A percentile compares a stretch with the other conserved stretches of the same genome.
phyloP scores from a whole-genome alignment of 805 yeast species.

The Teunomyces tritomae region DNA sequence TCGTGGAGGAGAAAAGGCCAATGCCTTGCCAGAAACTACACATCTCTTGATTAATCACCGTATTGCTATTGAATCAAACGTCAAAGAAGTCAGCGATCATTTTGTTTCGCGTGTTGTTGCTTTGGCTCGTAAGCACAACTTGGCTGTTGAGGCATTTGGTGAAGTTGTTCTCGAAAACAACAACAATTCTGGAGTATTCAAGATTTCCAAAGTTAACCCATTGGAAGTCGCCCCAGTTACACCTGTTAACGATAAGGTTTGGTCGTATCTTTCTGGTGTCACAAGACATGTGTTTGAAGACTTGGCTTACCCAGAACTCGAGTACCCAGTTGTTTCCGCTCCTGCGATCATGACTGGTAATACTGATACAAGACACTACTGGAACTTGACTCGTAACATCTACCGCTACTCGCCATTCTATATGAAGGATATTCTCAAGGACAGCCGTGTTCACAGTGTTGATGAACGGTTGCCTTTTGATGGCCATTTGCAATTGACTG shows the following conservation, averaged over 20 bases:
- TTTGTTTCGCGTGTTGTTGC: constrained; percentile 20
- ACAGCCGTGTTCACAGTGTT: constrained; percentile 31
- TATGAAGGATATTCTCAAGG: constrained; percentile 14
- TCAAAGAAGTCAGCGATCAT: constrained; percentile 19
- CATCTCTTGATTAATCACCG: constrained; percentile 33
- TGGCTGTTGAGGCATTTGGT: constrained; percentile 24
- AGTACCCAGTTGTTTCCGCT: constrained; percentile 34
- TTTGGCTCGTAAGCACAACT: constrained; percentile 26
- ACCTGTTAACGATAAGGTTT: constrained; percentile 25
- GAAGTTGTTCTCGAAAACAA: constrained; percentile 13
- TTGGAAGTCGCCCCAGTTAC: constrained; percentile 48
- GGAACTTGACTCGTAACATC: constrained; percentile 53
- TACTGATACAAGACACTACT: constrained; percentile 61
- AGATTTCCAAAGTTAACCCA: constrained; percentile 15
- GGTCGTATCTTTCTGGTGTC: constrained; percentile 53
- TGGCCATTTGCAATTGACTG: constrained; percentile 32
- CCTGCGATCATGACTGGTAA: constrained; percentile 57
- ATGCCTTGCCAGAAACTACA: constrained; percentile 38
- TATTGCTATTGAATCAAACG: constrained; percentile 28
- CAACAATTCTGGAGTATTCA: constrained; percentile 15
- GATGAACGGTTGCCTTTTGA: constrained; percentile 32
- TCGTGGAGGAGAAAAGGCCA: constrained; percentile 38
- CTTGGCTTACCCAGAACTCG: constrained; percentile 33
- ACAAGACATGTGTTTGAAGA: constrained; percentile 63
- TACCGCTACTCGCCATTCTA: constrained; percentile 44